Evolutionary conservation across 805 yeast genomes (phyloP).

Genomic region (Isabelozyma rhagii): DNA sequence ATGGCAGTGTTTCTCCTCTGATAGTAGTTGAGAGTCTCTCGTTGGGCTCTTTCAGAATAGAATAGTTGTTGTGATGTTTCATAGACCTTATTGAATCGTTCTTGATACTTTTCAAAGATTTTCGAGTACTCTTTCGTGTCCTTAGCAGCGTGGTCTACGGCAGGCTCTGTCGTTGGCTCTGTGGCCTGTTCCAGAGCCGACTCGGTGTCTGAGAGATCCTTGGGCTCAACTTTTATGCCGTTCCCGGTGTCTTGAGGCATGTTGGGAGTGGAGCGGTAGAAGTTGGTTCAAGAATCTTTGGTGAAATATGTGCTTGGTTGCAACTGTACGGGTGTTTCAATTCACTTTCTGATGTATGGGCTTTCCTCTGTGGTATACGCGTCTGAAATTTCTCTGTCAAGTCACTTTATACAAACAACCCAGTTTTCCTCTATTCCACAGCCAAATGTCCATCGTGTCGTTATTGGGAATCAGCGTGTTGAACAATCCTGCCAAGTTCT

Average conservation of each 20-base stretch:
- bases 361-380: background rate
- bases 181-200: no score
- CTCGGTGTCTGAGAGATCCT: no score
- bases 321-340: no score
- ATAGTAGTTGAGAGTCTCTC: slow-evolving; percentile 31
- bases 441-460: slow-evolving; percentile 87
- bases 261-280: no score
- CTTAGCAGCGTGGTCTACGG: background rate
- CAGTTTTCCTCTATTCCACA: background rate
- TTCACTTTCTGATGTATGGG: no score
- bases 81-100: slow-evolving; percentile 20
- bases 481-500: slow-evolving; percentile 91
- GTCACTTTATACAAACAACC: background rate
- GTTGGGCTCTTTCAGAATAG: slow-evolving; percentile 29
- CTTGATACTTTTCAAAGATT: slow-evolving; percentile 25
- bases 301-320: no score
- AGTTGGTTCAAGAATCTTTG: no score
- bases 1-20: slow-evolving; percentile 37
- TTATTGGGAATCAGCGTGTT: slow-evolving; percentile 86
- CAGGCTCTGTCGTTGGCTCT: background rate
- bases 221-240: no score
- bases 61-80: slow-evolving; percentile 22
- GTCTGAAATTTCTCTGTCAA: background rate
- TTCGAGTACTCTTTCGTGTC: slow-evolving; percentile 18
- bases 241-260: no score